phyloP scores from a whole-genome alignment of 2,329 filamentous ascomycete species.

The Rugonectria rugulosa region DNA sequence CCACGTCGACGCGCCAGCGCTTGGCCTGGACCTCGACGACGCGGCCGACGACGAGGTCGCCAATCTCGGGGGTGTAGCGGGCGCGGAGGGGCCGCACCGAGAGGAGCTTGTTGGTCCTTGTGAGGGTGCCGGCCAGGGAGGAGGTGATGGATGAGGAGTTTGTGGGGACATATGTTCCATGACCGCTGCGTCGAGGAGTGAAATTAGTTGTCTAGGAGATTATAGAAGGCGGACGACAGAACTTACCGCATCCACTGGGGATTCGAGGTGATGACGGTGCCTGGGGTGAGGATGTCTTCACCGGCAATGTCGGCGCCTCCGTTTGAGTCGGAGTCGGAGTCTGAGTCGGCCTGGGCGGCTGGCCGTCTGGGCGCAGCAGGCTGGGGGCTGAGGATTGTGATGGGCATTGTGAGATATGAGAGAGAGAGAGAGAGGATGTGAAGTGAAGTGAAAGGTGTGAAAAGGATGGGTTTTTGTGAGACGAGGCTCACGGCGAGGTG shows the following conservation, averaged over 20 bases:
- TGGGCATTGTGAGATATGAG: slow-evolving; percentile 53
- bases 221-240: slow-evolving; percentile 15
- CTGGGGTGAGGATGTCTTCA: slow-evolving; percentile 80
- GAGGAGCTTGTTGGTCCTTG: slow-evolving; percentile 96
- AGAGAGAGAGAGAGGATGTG: slow-evolving; percentile 22
- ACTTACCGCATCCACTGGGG: slow-evolving; percentile 92
- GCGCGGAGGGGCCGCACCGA: slow-evolving; percentile 90
- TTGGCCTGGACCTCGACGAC: slow-evolving; percentile 94
- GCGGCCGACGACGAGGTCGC: slow-evolving; percentile 91
- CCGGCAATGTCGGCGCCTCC: slow-evolving; percentile 56
- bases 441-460: slow-evolving; percentile 7
- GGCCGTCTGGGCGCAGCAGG: slow-evolving; percentile 39
- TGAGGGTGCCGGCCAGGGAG: slow-evolving; percentile 88
- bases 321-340: slow-evolving; percentile 54
- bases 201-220: no score
- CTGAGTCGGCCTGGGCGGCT: slow-evolving; percentile 40
- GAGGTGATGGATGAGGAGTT: slow-evolving; percentile 77
- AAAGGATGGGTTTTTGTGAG: not conserved
- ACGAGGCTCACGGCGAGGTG: slow-evolving; percentile 10
- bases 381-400: slow-evolving; percentile 56
- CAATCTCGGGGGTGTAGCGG: slow-evolving; percentile 94
- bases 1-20: slow-evolving; percentile 95
- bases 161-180: slow-evolving; percentile 83
- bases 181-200: no score
- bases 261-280: slow-evolving; percentile 86